A percentile compares a stretch with the other conserved stretches of the same genome.
Conservation (phyloP, 1,284 basidiomycete genomes). For the Tilletia caries region DNA sequence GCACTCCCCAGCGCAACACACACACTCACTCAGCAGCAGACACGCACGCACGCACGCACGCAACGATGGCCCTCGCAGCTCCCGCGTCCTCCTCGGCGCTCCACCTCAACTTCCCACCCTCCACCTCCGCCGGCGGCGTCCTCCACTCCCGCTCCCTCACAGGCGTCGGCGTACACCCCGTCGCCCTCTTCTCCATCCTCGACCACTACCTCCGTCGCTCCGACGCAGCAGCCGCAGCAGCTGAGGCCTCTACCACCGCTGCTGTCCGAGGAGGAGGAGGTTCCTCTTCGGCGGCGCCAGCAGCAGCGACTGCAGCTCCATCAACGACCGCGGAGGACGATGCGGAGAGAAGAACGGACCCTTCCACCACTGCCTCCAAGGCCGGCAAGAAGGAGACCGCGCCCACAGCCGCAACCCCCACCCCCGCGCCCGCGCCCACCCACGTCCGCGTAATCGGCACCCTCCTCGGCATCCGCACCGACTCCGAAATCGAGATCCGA, state of each 20-base stretch:
- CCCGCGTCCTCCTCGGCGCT: conserved; percentile 43
- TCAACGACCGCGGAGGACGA: conserved; percentile 58
- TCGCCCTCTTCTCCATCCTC: conserved; percentile 82
- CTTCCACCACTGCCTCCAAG: background rate
- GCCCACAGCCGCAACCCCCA: background rate
- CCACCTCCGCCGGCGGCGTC: conserved; percentile 38
- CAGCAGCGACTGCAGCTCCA: background rate
- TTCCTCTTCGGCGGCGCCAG: background rate
- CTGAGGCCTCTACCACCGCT: background rate
- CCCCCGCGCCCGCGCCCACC: conserved; percentile 24
- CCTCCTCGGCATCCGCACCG: conserved; percentile 78
- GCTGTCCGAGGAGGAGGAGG: background rate
- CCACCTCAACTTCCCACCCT: conserved; percentile 50
- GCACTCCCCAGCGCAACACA: background rate
- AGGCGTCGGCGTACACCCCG: conserved; percentile 50
- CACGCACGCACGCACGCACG: too few relatives aligned
- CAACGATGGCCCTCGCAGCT: conserved; percentile 18
- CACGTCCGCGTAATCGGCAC: conserved; percentile 94
- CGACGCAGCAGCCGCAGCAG: conserved; percentile 52
- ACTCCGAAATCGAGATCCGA: conserved; percentile 55
- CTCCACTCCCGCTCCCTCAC: conserved; percentile 50
- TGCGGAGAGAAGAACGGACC: conserved; percentile 1
- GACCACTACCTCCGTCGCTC: conserved; percentile 92
- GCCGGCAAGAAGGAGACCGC: conserved; percentile 9
- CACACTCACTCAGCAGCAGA: background rate